Evolutionary conservation across 331 rosid genomes (phyloP).

Genomic region (Pyrus hybrid): DNA sequence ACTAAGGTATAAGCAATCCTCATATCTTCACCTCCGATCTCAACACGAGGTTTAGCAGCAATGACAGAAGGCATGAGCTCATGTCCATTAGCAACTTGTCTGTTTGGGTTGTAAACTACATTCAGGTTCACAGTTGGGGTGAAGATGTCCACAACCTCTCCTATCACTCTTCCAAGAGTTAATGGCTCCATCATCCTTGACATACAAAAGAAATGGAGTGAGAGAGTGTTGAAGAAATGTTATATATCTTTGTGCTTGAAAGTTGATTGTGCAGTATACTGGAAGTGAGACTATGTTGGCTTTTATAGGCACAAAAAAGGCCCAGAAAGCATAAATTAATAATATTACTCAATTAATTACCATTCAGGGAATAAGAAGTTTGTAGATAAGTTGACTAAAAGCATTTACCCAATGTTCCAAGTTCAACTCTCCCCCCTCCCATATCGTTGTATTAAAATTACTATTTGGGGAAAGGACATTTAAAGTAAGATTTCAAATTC

Average conservation of each 20-base stretch:
- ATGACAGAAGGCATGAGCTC: slow-evolving; percentile 62
- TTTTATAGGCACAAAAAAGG: background rate
- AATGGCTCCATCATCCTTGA: slow-evolving; percentile 57
- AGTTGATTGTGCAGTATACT: background rate
- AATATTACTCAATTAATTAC: background rate
- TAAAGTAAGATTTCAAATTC: background rate
- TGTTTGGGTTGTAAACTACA: slow-evolving; percentile 55
- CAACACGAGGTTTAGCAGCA: slow-evolving; percentile 56
- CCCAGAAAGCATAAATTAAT: background rate
- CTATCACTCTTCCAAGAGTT: slow-evolving; percentile 67
- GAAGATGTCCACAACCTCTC: slow-evolving; percentile 84
- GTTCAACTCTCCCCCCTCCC: too few species aligned
- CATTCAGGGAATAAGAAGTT: background rate
- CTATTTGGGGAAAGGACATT: slow-evolving; percentile 24
- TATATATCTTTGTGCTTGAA: background rate
- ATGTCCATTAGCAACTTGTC: slow-evolving; percentile 70
- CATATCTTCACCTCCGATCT: slow-evolving; percentile 76
- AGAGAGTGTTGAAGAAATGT: background rate
- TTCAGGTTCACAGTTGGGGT: slow-evolving; percentile 60
- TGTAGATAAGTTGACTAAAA: background rate
- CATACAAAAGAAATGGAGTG: slow-evolving; percentile 3
- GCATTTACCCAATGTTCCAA: background rate
- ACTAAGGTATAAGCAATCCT: slow-evolving; percentile 78
- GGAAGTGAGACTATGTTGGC: background rate
- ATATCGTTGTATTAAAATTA: too few species aligned